A percentile compares a stretch with the other conserved stretches of the same genome.
phyloP scores from a whole-genome alignment of 2,329 filamentous ascomycete genomes.

The Botrytis galanthina region DNA sequence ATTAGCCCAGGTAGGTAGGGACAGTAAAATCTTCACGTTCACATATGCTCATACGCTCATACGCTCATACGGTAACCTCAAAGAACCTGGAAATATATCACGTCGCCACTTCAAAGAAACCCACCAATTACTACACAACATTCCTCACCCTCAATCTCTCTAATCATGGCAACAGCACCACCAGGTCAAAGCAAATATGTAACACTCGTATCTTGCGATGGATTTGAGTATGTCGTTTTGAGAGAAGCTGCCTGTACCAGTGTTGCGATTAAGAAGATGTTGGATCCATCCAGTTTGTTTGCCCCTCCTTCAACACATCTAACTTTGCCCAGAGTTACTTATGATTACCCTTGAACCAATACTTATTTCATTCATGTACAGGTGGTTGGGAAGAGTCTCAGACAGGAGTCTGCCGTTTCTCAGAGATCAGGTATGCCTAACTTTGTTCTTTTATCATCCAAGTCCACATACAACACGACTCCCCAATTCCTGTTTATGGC shows the following conservation, averaged over 20 bases:
- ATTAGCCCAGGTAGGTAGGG: not conserved
- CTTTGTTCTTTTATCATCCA: not conserved
- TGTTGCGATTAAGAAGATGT: constrained; percentile 70
- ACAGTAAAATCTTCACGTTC: not conserved
- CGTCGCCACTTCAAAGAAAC: not conserved
- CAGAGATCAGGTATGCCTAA: constrained; percentile 67
- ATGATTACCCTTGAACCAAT: not conserved
- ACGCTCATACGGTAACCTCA: not conserved
- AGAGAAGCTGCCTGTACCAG: constrained; percentile 69
- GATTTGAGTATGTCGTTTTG: constrained; percentile 72
- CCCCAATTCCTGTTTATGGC: not conserved
- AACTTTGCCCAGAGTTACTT: constrained; percentile 9
- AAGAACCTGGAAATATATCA: not conserved
- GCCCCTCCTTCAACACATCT: constrained; percentile 18
- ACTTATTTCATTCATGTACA: constrained; percentile 45
- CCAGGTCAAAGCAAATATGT: constrained; percentile 60
- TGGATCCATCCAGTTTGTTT: constrained; percentile 61
- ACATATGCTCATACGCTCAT: too few relatives aligned
- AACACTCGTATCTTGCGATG: constrained; percentile 73
- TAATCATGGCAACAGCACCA: constrained; percentile 19
- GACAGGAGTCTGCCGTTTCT: constrained; percentile 63
- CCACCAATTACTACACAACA: constrained; percentile 19
- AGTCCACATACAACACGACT: not conserved
- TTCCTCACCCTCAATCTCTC: not conserved
- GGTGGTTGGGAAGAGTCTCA: constrained; percentile 58